Conservation (phyloP, 164 flowering plant species). For the Macadamia integrifolia region DNA sequence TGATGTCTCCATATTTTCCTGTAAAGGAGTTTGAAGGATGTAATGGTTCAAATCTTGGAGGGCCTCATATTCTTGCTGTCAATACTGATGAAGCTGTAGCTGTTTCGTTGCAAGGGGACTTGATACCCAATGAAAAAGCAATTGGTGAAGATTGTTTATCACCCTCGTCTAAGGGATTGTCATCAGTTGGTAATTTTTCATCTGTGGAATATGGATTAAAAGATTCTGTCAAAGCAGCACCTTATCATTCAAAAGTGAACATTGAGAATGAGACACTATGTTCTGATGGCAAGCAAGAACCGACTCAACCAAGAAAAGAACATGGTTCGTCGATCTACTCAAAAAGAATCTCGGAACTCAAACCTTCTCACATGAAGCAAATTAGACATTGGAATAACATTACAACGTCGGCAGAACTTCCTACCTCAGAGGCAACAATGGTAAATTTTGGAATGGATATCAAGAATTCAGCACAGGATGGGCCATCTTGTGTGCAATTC, state of each 20-base stretch:
- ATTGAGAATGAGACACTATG: slow-evolving; percentile 11
- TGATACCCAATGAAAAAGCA: slow-evolving; percentile 3
- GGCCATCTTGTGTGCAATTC: background rate
- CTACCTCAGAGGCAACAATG: background rate
- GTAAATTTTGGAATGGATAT: background rate
- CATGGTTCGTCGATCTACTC: slow-evolving; percentile 1
- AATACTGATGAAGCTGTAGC: slow-evolving; percentile 12
- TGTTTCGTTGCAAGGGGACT: slow-evolving; percentile 13
- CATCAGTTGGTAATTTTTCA: slow-evolving; percentile 10
- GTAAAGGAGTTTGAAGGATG: slow-evolving; percentile 15
- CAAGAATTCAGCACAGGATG: slow-evolving; percentile 10
- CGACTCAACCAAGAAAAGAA: slow-evolving; percentile 6
- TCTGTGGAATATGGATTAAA: slow-evolving; percentile 4
- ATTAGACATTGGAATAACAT: slow-evolving; percentile 10
- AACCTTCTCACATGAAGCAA: slow-evolving; percentile 8
- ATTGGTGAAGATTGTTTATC: slow-evolving; percentile 13
- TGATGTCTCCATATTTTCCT: slow-evolving; percentile 13
- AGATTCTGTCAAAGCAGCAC: slow-evolving; percentile 16
- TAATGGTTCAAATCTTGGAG: slow-evolving; percentile 14
- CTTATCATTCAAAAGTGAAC: slow-evolving; percentile 7
- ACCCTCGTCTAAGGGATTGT: slow-evolving; percentile 10
- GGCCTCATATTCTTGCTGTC: slow-evolving; percentile 16
- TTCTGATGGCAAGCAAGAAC: slow-evolving; percentile 12
- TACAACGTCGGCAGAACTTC: slow-evolving; percentile 7
- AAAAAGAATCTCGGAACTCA: slow-evolving; percentile 5